These are phyloP conservation scores for Astrothelium macrocarpum DNA, from an alignment of 495 filamentous ascomycete genomes.

Conservation along the genomic window DNA sequence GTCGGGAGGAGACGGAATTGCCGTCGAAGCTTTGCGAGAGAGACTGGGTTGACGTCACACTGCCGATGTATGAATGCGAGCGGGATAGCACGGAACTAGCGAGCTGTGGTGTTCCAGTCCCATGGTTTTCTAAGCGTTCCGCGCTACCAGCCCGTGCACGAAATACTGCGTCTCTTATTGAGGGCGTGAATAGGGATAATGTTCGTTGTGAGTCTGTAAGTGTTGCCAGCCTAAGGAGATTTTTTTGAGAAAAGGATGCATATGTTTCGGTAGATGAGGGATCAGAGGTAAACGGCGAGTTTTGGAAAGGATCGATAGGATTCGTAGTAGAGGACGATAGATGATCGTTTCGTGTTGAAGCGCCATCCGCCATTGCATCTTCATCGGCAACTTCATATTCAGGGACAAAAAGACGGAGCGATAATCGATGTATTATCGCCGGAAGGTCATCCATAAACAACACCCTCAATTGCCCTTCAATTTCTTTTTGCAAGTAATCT, in stretches of 20 bases:
- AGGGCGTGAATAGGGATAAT: constrained; percentile 75
- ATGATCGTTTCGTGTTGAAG: constrained; percentile 31
- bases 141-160: constrained; percentile 81
- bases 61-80: not conserved
- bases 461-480: constrained; percentile 84
- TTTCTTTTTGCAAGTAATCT: constrained; percentile 92
- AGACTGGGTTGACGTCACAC: constrained; percentile 32
- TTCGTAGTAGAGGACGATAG: constrained; percentile 3
- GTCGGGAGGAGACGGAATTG: constrained; percentile 37
- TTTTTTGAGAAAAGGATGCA: constrained; percentile 84
- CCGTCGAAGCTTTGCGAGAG: constrained; percentile 37
- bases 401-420: constrained; percentile 78
- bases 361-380: constrained; percentile 35
- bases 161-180: constrained; percentile 74
- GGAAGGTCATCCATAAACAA: constrained; percentile 97
- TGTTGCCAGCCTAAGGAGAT: constrained; percentile 63
- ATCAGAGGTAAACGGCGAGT: constrained; percentile 65
- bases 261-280: constrained; percentile 59
- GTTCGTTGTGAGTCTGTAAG: constrained; percentile 77
- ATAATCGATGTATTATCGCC: constrained; percentile 89
- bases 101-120: constrained; percentile 30
- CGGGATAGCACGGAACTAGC: not conserved
- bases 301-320: constrained; percentile 67
- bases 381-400: constrained; percentile 64
- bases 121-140: constrained; percentile 55